Percentiles rank a stretch among this genome's conserved stretches.
Evolutionary conservation across 192 early-diverging fungal species (phyloP).

Genomic region (Backusella tarrabulga): DNA sequence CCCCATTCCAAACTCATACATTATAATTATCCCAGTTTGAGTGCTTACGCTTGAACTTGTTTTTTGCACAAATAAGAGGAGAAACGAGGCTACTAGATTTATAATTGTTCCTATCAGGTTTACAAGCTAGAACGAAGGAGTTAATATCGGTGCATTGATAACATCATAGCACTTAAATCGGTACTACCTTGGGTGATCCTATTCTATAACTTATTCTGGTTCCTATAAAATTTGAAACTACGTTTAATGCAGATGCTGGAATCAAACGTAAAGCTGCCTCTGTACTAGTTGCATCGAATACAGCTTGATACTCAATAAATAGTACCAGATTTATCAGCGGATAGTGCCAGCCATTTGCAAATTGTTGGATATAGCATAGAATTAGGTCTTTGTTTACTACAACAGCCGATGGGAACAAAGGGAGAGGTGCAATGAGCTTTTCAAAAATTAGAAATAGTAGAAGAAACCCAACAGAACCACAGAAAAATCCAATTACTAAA

Average conservation of each 20-base stretch:
- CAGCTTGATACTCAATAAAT: conserved; percentile 2
- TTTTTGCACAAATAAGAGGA: not conserved
- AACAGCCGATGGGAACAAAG: not conserved
- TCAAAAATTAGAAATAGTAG: not conserved
- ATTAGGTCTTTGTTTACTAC: not conserved
- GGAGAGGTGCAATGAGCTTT: not conserved
- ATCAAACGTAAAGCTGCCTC: not conserved
- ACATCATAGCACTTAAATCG: not conserved
- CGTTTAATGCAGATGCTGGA: not conserved
- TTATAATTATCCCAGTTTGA: not conserved
- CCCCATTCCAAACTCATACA: conserved; percentile 1
- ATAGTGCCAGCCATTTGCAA: not conserved
- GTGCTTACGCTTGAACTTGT: not conserved
- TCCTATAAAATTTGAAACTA: not conserved
- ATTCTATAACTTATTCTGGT: not conserved
- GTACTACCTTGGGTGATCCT: not conserved
- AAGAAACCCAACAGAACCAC: not conserved
- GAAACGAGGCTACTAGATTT: not conserved
- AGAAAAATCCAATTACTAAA: not conserved
- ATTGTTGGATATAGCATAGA: not conserved
- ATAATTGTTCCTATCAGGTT: not conserved
- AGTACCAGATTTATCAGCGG: not conserved
- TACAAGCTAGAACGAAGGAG: not conserved
- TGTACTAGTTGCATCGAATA: not conserved
- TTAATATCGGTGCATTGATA: not conserved